Percentiles rank a stretch among this genome's conserved stretches.
These are phyloP conservation scores for Paraleonurus japonicus DNA, from an alignment of 257 asterid species.

Conservation along the genomic window DNA sequence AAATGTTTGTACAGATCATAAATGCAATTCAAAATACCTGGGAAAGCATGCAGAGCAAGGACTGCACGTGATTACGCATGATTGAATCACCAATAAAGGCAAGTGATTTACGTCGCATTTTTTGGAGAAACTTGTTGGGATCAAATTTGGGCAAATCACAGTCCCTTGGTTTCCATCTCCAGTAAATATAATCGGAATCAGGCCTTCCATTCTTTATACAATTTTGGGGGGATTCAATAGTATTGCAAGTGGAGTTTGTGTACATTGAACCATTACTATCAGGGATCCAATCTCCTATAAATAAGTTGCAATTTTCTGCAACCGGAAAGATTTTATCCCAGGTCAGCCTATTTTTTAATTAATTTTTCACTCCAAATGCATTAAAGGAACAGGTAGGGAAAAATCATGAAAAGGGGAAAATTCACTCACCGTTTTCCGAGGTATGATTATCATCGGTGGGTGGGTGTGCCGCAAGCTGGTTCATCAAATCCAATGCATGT, in stretches of 20 bases:
- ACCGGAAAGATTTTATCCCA: background rate
- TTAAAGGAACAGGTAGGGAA: no score
- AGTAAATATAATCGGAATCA: background rate
- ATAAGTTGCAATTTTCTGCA: background rate
- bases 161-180: background rate
- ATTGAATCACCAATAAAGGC: background rate
- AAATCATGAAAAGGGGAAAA: background rate
- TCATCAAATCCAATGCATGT: background rate
- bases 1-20: no score
- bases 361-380: background rate
- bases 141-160: background rate
- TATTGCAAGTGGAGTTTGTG: background rate
- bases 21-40: no score
- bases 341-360: background rate
- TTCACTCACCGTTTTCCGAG: background rate
- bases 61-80: background rate
- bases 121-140: background rate
- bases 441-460: background rate
- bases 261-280: background rate
- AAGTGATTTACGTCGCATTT: background rate
- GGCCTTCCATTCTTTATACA: background rate
- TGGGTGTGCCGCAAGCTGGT: background rate
- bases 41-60: background rate
- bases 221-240: background rate
- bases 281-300: background rate